A percentile compares a stretch with the other conserved stretches of the same genome.
phyloP scores from a whole-genome alignment of 495 filamentous ascomycete genomes.

The Copromyces sp. region DNA sequence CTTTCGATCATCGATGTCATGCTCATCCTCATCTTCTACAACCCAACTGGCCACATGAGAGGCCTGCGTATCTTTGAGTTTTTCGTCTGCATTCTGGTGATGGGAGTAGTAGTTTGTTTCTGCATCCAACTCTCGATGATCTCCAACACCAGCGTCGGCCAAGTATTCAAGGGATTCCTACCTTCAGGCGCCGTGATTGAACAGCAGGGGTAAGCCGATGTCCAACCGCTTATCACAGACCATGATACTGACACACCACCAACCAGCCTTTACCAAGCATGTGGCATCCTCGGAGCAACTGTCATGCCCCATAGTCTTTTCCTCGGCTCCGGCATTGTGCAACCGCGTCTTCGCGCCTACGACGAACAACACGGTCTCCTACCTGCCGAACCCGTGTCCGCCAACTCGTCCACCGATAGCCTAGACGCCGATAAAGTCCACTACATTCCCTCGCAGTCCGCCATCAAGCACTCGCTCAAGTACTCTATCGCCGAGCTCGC shows the following conservation, averaged over 20 bases:
- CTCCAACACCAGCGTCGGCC: conserved; percentile 52
- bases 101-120: conserved; percentile 85
- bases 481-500: conserved; percentile 70
- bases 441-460: conserved; percentile 68
- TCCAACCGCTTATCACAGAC: not conserved
- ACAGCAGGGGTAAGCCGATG: conserved; percentile 29
- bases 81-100: conserved; percentile 67
- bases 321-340: conserved; percentile 80
- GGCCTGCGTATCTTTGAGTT: conserved; percentile 70
- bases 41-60: conserved; percentile 61
- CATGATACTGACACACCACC: not conserved
- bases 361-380: conserved; percentile 54
- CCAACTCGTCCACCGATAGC: conserved; percentile 16
- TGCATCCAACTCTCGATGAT: conserved; percentile 81
- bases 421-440: conserved; percentile 37
- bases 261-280: conserved; percentile 63
- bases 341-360: conserved; percentile 70
- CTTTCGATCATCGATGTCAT: conserved; percentile 79
- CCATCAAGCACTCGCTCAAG: conserved; percentile 68
- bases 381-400: conserved; percentile 20
- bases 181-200: conserved; percentile 68
- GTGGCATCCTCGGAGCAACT: conserved; percentile 85
- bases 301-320: conserved; percentile 93
- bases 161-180: conserved; percentile 77
- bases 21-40: conserved; percentile 76